These are phyloP conservation scores for Polyplosphaeria fusca DNA, from an alignment of 495 filamentous ascomycete species.

Conservation along the genomic window DNA sequence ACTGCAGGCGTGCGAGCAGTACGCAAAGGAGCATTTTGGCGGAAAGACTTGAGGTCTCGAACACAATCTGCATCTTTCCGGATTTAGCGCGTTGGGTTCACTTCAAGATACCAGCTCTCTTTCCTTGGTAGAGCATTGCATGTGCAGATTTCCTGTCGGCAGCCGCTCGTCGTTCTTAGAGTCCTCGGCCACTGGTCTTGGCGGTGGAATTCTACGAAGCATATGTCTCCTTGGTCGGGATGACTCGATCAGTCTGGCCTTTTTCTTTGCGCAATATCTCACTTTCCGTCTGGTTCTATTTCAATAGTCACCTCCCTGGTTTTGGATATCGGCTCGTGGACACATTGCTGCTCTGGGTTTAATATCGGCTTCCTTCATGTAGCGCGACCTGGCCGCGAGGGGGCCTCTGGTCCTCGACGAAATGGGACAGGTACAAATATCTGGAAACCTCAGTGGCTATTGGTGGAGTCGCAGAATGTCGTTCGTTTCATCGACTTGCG, in stretches of 20 bases:
- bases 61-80: slow-evolving; percentile 37
- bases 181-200: slow-evolving; percentile 25
- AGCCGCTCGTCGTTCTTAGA: slow-evolving; percentile 29
- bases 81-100: slow-evolving; percentile 30
- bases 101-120: slow-evolving; percentile 38
- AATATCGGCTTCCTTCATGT: slow-evolving; percentile 24
- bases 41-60: slow-evolving; percentile 48
- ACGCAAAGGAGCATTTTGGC: slow-evolving; percentile 91
- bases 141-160: slow-evolving; percentile 35
- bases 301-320: slow-evolving; percentile 4
- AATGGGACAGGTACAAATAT: slow-evolving; percentile 9
- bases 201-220: slow-evolving; percentile 22
- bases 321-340: slow-evolving; percentile 2
- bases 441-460: slow-evolving; percentile 13
- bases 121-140: slow-evolving; percentile 36
- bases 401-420: slow-evolving; percentile 22
- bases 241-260: not conserved
- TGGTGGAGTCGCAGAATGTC: slow-evolving; percentile 23
- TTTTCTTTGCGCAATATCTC: slow-evolving; percentile 6
- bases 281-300: not conserved
- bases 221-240: slow-evolving; percentile 23
- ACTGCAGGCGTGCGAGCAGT: slow-evolving; percentile 88
- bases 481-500: slow-evolving; percentile 26
- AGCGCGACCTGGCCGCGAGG: slow-evolving; percentile 21
- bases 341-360: slow-evolving; percentile 13